Conservation (phyloP, 169 alveolate genomes). For the Plasmodium chabaudi region DNA sequence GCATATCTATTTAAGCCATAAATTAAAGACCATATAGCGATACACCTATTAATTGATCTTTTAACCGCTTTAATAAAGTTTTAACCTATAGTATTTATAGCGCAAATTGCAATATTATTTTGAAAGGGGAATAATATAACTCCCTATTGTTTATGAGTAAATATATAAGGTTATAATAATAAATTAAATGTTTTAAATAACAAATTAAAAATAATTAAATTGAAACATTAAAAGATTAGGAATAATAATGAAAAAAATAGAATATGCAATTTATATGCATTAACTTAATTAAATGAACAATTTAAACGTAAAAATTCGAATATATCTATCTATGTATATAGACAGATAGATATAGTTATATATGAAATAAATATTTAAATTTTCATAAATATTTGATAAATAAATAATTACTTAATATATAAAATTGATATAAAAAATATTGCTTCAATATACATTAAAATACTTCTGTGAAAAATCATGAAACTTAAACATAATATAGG, state of each 20-base stretch:
- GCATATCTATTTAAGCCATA: too few species aligned
- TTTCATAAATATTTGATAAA: too few species aligned
- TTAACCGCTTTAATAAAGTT: too few species aligned
- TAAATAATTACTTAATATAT: too few species aligned
- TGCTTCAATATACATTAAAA: background rate
- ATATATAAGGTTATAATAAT: conserved; percentile 1
- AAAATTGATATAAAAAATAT: background rate
- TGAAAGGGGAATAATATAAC: background rate
- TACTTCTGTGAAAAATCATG: background rate
- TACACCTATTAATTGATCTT: too few species aligned
- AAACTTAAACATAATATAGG: background rate
- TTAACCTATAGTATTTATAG: too few species aligned
- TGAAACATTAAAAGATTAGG: conserved; percentile 7
- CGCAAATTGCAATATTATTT: too few species aligned
- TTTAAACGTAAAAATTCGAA: background rate
- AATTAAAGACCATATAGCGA: too few species aligned
- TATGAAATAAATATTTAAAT: too few species aligned
- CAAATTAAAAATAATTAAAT: conserved; percentile 25
- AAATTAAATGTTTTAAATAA: conserved; percentile 10
- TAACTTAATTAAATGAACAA: background rate
- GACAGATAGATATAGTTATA: too few species aligned
- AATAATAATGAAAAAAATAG: background rate
- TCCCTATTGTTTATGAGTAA: background rate
- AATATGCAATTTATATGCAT: too few species aligned
- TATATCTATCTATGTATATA: too few species aligned